Conservation (phyloP, 2,329 filamentous ascomycete species). For the Stagonosporopsis chrysanthemi region DNA sequence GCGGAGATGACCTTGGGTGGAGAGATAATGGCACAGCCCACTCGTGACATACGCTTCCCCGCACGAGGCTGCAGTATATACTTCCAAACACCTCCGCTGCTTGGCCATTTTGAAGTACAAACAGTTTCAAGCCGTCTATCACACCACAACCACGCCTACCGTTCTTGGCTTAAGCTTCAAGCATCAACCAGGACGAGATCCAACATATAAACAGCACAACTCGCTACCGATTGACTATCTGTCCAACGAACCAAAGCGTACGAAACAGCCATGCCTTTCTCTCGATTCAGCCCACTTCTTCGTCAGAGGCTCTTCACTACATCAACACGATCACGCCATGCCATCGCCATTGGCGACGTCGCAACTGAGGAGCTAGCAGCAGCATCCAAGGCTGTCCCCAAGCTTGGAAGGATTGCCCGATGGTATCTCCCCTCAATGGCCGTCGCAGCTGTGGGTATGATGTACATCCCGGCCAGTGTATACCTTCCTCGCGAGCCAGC, state of each 20-base stretch:
- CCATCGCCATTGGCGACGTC: conserved; percentile 34
- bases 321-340: conserved; percentile 34
- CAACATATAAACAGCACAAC: conserved; percentile 9
- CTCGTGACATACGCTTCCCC: conserved; percentile 38
- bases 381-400: conserved; percentile 35
- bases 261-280: conserved; percentile 37
- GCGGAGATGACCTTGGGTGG: conserved; percentile 36
- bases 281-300: conserved; percentile 32
- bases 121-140: conserved; percentile 24
- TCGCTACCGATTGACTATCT: background rate
- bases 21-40: conserved; percentile 37
- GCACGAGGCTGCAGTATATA: conserved; percentile 36
- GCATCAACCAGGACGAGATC: conserved; percentile 1
- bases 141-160: conserved; percentile 23
- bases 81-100: conserved; percentile 28
- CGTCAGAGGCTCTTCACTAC: conserved; percentile 42
- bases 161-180: conserved; percentile 22
- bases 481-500: conserved; percentile 23
- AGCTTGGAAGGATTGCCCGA: conserved; percentile 42
- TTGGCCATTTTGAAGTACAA: conserved; percentile 25
- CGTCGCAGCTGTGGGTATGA: conserved; percentile 42
- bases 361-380: conserved; percentile 36
- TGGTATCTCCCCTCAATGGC: conserved; percentile 49
- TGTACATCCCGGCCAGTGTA: conserved; percentile 34
- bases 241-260: conserved; percentile 6